phyloP scores from a whole-genome alignment of 192 early-diverging fungal genomes.

The Pilaira anomala region DNA sequence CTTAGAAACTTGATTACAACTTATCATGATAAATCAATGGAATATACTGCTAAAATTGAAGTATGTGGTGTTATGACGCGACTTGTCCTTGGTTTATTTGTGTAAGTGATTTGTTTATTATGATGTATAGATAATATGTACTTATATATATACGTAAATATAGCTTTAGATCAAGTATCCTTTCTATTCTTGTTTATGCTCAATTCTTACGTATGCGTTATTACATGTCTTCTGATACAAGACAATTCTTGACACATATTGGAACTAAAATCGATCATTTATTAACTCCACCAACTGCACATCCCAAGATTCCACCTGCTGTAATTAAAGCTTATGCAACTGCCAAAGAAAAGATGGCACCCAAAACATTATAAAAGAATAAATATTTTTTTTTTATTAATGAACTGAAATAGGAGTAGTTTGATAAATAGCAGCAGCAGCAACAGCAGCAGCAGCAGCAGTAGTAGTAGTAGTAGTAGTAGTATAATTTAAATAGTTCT shows the following conservation, averaged over 20 bases:
- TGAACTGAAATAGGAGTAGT: slow-evolving; percentile 5
- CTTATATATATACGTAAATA: not conserved
- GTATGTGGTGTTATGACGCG: slow-evolving; percentile 66
- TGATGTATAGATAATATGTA: not conserved
- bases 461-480: not conserved
- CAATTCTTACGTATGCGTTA: slow-evolving; percentile 71
- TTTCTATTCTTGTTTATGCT: slow-evolving; percentile 50
- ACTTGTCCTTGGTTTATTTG: slow-evolving; percentile 49
- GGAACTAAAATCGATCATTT: slow-evolving; percentile 9
- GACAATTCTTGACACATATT: not conserved
- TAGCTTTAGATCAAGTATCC: slow-evolving; percentile 29
- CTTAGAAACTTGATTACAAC: slow-evolving; percentile 47
- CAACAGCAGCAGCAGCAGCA: no score
- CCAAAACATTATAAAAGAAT: no score
- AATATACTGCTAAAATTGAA: slow-evolving; percentile 61
- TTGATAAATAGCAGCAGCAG: not conserved
- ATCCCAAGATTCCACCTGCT: slow-evolving; percentile 26
- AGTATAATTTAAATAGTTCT: not conserved
- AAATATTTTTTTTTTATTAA: not conserved
- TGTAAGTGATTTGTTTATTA: slow-evolving; percentile 34
- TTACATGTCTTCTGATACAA: slow-evolving; percentile 16
- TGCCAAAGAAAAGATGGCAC: not conserved
- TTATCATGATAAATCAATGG: slow-evolving; percentile 60
- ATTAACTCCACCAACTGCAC: slow-evolving; percentile 23
- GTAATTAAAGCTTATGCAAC: slow-evolving; percentile 24